Conservation (phyloP, 306 rosid genomes). For the Mimosa pudica region DNA sequence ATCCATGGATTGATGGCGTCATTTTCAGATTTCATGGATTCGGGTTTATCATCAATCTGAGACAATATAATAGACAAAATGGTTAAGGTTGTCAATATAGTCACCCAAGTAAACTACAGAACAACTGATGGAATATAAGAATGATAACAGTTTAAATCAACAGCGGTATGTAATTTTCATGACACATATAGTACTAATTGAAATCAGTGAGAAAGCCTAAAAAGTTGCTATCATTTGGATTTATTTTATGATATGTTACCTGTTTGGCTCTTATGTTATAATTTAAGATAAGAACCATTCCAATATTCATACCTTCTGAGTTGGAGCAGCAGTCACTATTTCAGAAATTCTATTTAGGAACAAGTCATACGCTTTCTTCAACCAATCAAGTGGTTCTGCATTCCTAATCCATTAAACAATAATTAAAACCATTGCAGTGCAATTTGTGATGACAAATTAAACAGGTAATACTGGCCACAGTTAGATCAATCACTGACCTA, state of each 20-base stretch:
- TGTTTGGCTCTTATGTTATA: conserved; percentile 19
- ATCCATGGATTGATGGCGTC: conserved; percentile 78
- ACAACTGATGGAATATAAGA: too few species aligned
- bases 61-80: conserved; percentile 30
- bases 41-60: conserved; percentile 51
- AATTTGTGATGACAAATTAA: conserved; percentile 26
- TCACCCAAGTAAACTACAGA: background rate
- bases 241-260: background rate
- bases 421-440: conserved; percentile 16
- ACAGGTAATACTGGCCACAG: conserved; percentile 12
- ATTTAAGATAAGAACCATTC: conserved; percentile 24
- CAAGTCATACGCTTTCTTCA: conserved; percentile 63
- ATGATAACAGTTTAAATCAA: background rate
- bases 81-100: conserved; percentile 12
- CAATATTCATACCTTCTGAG: conserved; percentile 45
- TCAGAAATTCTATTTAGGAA: conserved; percentile 70
- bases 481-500: conserved; percentile 52
- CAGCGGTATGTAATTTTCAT: background rate
- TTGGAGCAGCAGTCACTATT: conserved; percentile 48
- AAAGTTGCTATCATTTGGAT: background rate
- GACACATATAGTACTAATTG: background rate
- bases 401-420: conserved; percentile 53
- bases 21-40: conserved; percentile 31
- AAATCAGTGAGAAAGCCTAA: background rate
- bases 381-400: conserved; percentile 74